Percentiles rank a stretch among this genome's conserved stretches.
phyloP scores from a whole-genome alignment of 208 protist genomes.

The Trypanosoma brucei region DNA sequence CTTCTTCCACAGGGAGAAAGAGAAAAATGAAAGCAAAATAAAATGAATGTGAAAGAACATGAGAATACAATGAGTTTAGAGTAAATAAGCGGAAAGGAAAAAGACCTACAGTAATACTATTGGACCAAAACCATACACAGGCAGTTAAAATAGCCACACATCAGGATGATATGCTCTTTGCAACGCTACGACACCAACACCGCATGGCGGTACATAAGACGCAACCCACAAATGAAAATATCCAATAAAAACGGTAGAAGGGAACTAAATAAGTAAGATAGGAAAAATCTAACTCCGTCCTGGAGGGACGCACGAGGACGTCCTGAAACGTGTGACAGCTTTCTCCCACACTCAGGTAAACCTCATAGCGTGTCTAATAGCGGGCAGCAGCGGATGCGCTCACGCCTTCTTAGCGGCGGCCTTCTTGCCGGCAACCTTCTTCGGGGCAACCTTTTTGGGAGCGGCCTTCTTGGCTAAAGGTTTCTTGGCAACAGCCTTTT shows the following conservation, averaged over 20 bases:
- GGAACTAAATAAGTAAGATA: no score
- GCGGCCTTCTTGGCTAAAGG: no score
- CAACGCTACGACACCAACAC: no score
- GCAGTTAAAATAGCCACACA: no score
- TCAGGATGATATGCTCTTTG: no score
- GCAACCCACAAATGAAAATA: no score
- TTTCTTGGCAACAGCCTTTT: slow-evolving; percentile 16
- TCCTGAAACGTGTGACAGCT: background rate
- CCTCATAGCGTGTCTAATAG: background rate
- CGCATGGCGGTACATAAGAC: no score
- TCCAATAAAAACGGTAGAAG: no score
- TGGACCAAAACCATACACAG: background rate
- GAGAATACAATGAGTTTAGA: slow-evolving; percentile 10
- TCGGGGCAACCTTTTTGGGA: slow-evolving; percentile 16
- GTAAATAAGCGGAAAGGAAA: slow-evolving; percentile 9
- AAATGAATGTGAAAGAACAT: background rate
- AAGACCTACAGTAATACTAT: slow-evolving; percentile 4
- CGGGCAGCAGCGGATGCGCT: background rate
- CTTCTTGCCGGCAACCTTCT: slow-evolving; percentile 4
- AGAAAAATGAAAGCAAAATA: no score
- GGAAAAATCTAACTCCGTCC: no score
- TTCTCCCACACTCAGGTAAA: background rate
- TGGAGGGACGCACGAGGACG: no score
- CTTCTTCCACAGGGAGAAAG: no score
- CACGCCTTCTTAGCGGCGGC: slow-evolving; percentile 1